Evolutionary conservation across 2,329 filamentous ascomycete species (phyloP).

Genomic region (Aspergillus hiratsukae): DNA sequence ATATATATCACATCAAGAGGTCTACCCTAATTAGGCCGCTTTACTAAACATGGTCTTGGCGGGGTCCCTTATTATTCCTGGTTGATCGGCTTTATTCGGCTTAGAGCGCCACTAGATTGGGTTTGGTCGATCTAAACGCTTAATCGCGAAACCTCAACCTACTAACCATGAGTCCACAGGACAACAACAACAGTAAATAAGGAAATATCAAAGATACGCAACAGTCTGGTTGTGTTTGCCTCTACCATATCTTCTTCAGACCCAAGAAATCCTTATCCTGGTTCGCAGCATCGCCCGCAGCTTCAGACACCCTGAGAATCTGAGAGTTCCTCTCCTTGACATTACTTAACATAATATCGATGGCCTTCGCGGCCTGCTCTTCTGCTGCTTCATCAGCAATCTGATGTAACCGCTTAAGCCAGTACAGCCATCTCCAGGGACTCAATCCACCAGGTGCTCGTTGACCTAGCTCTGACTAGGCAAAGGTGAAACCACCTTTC

Average conservation of each 20-base stretch:
- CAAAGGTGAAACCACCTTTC: constrained; percentile 14
- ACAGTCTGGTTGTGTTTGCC: neutral
- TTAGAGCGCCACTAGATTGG: too few species aligned
- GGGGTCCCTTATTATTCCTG: too few species aligned
- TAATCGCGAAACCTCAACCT: too few species aligned
- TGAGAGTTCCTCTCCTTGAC: constrained; percentile 15
- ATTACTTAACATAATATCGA: constrained; percentile 14
- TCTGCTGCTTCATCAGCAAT: constrained; percentile 17
- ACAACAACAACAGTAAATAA: too few species aligned
- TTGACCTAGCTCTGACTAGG: constrained; percentile 20
- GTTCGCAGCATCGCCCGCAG: neutral
- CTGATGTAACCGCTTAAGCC: constrained; percentile 23
- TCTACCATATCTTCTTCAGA: neutral
- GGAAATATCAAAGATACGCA: neutral
- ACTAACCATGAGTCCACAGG: too few species aligned
- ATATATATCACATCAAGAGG: too few species aligned
- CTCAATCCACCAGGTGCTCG: constrained; percentile 19
- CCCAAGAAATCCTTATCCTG: constrained; percentile 1
- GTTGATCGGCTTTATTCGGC: too few species aligned
- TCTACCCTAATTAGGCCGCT: too few species aligned
- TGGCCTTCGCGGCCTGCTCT: constrained; percentile 16
- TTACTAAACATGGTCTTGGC: too few species aligned
- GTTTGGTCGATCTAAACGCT: too few species aligned
- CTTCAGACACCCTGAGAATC: constrained; percentile 8
- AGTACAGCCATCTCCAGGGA: constrained; percentile 25